Conservation (phyloP, 371 early-diverging fungal species). For the Mucor piriformis region DNA sequence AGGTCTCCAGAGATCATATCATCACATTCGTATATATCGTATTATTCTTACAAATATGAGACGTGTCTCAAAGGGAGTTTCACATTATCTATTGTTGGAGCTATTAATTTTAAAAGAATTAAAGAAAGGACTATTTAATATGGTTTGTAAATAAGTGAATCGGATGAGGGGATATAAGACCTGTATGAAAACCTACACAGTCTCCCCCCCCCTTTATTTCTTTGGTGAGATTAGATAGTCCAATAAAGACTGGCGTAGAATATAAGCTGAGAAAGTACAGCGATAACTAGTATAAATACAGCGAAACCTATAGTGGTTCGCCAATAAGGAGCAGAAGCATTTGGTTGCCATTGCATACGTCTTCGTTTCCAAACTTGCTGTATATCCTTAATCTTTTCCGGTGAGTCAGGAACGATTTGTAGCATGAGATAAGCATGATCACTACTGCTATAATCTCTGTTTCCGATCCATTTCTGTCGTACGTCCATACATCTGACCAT, state of each 20-base stretch:
- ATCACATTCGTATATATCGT: no score
- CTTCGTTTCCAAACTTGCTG: slow-evolving; percentile 24
- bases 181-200: no score
- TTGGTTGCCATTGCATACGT: slow-evolving; percentile 31
- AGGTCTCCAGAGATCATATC: no score
- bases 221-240: not conserved
- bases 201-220: no score
- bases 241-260: not conserved
- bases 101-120: no score
- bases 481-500: slow-evolving; percentile 66
- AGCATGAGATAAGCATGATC: slow-evolving; percentile 80
- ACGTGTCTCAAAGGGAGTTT: no score
- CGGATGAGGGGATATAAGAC: no score
- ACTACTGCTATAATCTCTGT: slow-evolving; percentile 66
- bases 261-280: slow-evolving; percentile 12
- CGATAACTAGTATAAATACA: slow-evolving; percentile 7
- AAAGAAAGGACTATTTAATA: no score
- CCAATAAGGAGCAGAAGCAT: slow-evolving; percentile 28
- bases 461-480: slow-evolving; percentile 55
- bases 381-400: slow-evolving; percentile 15
- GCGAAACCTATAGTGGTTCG: slow-evolving; percentile 24
- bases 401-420: slow-evolving; percentile 48
- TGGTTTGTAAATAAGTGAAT: no score
- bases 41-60: no score
- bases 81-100: no score